A percentile compares a stretch with the other conserved stretches of the same genome.
phyloP scores from a whole-genome alignment of 768 basidiomycete genomes.

The Podaxis sp. region DNA sequence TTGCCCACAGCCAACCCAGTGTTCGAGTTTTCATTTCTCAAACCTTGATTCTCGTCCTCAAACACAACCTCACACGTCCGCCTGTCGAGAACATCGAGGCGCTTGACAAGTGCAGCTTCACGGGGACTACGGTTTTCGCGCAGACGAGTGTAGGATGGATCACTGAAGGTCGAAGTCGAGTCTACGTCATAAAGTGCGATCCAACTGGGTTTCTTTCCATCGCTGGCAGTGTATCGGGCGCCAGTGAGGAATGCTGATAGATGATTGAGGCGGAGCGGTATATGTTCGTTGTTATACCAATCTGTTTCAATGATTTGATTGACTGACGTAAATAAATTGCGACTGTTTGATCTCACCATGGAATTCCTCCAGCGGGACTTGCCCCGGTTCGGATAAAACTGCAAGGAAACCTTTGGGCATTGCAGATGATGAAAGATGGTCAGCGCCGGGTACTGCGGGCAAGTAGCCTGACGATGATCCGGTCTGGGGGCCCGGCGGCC shows the following conservation, averaged over 20 bases:
- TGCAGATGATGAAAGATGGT: conserved; percentile 27
- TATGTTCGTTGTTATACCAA: conserved; percentile 60
- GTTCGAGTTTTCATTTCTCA: conserved; percentile 5
- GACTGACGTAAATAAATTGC: not conserved
- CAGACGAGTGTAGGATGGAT: conserved; percentile 43
- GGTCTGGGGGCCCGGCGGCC: not conserved
- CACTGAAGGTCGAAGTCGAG: conserved; percentile 37
- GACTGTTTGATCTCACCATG: conserved; percentile 32
- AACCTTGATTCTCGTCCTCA: conserved; percentile 1
- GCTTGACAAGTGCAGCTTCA: conserved; percentile 39
- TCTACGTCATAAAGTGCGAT: conserved; percentile 51
- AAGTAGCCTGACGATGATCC: not conserved
- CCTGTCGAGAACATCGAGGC: conserved; percentile 45
- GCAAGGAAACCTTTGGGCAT: conserved; percentile 41
- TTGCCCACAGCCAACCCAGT: conserved; percentile 20
- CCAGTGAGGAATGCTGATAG: conserved; percentile 47
- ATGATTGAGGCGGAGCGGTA: conserved; percentile 48
- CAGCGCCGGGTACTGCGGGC: not conserved
- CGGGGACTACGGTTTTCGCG: conserved; percentile 43
- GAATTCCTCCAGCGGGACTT: conserved; percentile 45
- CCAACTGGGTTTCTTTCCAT: conserved; percentile 40
- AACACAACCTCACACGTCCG: conserved; percentile 33
- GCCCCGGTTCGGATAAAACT: conserved; percentile 47
- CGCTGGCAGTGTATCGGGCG: conserved; percentile 42
- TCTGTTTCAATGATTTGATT: conserved; percentile 24